Evolutionary conservation across 2,329 filamentous ascomycete genomes (phyloP), one percentile per base, ranked within the genome.

Genomic region (Cytospora schulzeri): DNA sequence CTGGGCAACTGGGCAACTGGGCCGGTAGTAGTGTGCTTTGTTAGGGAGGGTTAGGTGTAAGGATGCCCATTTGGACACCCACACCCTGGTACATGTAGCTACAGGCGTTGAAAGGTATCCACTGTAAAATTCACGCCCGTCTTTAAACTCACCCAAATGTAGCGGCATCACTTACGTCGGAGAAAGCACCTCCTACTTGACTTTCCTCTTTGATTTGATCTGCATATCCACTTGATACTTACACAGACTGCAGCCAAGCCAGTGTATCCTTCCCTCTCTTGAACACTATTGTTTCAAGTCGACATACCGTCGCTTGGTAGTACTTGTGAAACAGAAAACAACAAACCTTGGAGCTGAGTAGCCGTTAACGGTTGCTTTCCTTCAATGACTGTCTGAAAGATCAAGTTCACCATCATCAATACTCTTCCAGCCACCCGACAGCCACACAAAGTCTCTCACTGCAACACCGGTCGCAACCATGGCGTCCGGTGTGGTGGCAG

Each of bases 401-500:
- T 24, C 29, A 31, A 31, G 29, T 4, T 17, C n/a, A 24, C n/a
- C 22, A 48, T 4, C 45, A 24, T 22, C 45, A 24, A 48, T n/a
- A 48, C 45, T 4, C n/a, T 12, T 19, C 45, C 11, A 48, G 45
- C 45, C 9, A n/a, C 45, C 17, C 24, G 29, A 29, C 45, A 14
- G 38, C 54, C 14, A 50, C 15, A 35, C 28, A 28, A 31, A 53
- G 35, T 45, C 41, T 17, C 19, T 35, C 29, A 22, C 52, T 48
- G 52, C 53, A 33, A 38, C 26, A 31, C 17, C n/a, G 33, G 38
- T 51, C 41, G 56, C 59, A 24, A 64, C 38, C 26, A 72, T 71
- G 70, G 60, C 68, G 14, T 63, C 68, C n/a, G 62, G 69, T 19
- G 67, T 68, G 26, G 61, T 63, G 31, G 66, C 68, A 41, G 66